Evolutionary conservation across 192 early-diverging fungal genomes (phyloP).

Genomic region (Gonapodya prolifera): DNA sequence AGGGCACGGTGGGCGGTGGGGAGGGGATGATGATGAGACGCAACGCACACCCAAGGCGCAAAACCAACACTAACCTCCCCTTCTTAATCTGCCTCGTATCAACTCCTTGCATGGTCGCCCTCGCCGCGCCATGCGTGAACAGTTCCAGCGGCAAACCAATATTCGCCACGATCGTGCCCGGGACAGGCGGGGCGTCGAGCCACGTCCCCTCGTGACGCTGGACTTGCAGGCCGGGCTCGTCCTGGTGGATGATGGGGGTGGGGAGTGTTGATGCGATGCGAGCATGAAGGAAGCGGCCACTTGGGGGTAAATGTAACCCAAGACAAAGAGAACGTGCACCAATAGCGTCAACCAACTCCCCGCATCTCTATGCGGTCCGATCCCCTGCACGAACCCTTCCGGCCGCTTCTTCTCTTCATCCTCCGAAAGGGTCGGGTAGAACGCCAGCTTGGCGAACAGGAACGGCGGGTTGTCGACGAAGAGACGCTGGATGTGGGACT

Average conservation of each 20-base stretch:
- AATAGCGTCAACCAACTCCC: not conserved
- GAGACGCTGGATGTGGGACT: not conserved
- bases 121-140: slow-evolving; percentile 28
- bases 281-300: too few species aligned
- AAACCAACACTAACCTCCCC: too few species aligned
- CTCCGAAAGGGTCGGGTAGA: not conserved
- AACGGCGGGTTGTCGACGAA: not conserved
- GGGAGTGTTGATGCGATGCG: too few species aligned
- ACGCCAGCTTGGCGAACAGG: not conserved
- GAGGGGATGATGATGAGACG: too few species aligned
- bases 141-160: slow-evolving; percentile 50
- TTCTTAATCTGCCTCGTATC: too few species aligned
- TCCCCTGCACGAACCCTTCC: not conserved
- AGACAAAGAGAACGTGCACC: not conserved
- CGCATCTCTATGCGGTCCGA: not conserved
- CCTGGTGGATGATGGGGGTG: not conserved
- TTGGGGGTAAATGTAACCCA: too few species aligned
- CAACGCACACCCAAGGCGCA: too few species aligned
- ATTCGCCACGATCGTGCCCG: slow-evolving; percentile 47
- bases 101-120: slow-evolving; percentile 46
- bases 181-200: slow-evolving; percentile 44
- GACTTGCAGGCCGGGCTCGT: slow-evolving; percentile 33
- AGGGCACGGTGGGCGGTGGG: too few species aligned
- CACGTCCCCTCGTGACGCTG: slow-evolving; percentile 41
- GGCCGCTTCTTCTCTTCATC: not conserved